phyloP scores from a whole-genome alignment of 768 basidiomycete species.

The Tephrocybe sp. region DNA sequence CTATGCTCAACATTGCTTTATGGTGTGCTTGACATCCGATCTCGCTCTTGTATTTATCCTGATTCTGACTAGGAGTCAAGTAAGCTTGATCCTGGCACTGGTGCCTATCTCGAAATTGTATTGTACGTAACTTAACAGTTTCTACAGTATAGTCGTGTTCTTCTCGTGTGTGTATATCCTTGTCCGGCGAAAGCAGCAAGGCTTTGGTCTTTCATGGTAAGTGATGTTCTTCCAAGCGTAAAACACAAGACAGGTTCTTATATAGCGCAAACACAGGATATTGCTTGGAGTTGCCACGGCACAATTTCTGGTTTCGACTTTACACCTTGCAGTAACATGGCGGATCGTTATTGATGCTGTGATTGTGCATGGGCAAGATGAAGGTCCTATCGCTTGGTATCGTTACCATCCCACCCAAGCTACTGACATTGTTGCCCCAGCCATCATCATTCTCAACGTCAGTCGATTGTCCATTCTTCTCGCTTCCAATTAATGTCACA shows the following conservation, averaged over 20 bases:
- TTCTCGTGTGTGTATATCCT: conserved; percentile 14
- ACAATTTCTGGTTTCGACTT: conserved; percentile 18
- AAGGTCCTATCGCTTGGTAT: not conserved
- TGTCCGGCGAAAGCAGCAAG: conserved; percentile 4
- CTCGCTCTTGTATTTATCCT: not conserved
- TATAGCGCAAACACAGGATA: conserved; percentile 10
- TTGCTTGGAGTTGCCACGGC: conserved; percentile 6
- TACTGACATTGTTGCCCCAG: not conserved
- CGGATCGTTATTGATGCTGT: conserved; percentile 12
- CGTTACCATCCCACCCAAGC: not conserved
- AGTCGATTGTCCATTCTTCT: not conserved
- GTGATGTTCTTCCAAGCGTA: not conserved
- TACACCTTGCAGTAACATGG: conserved; percentile 11
- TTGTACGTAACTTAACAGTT: no score
- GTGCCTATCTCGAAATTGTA: no score
- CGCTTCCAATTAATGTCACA: not conserved
- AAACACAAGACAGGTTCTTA: not conserved
- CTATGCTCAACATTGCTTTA: conserved; percentile 18
- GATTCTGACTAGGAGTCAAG: not conserved
- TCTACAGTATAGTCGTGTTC: conserved; percentile 12
- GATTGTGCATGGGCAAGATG: conserved; percentile 4
- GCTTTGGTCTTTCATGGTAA: conserved; percentile 2
- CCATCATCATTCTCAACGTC: conserved; percentile 8
- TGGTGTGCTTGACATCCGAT: conserved; percentile 8
- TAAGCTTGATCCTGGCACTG: not conserved